Base-by-base conservation (phyloP, 768 basidiomycete genomes). In the Candolleomyces aberdarensis region DNA sequence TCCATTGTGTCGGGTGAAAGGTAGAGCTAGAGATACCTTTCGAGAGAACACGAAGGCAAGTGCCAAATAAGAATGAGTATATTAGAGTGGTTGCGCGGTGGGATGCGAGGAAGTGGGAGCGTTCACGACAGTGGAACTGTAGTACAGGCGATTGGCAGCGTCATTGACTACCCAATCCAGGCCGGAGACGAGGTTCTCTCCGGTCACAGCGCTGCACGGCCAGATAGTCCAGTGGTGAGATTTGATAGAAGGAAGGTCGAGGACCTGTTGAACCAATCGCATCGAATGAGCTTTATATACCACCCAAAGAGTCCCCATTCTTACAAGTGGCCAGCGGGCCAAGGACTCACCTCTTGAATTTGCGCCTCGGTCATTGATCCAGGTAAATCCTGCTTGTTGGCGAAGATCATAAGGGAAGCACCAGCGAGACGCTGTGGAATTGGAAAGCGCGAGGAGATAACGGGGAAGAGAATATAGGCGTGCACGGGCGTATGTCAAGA, bases 321-420 rank as follows among this genome's bases (percentile, higher is more conserved):
- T 26, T 26, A 26, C 26, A 26, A 26, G 26, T 26, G 26, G 26
- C 26, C 26, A 26, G 26, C 26, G 26, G 47, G 59, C 29, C 65
- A 63, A 58, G 36, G 49, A 79, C 89, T 72, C 72, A 92, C 96
- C 70, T 92, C 82, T 62, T 86, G 81, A 65, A 98, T 97, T 76
- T 97, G 94, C 36, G 75, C 72, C 63, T 87, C 84, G 36, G 84
- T 83, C 87, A 98, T 85, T 0, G 94, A 90, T 53, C 94, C 92
- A 60, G 84, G 83, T 60, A 98, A 84, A 76, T 99, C 97, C 71
- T 97, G 96, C 75, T 99, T 99, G 76, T 99, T 99, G 31, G 97
- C 97, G 70, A 98, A 92, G 57, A 98, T 88, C 41, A 98, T 85
- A 55, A 98, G 82, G 13, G 94, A 96, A 47, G 97, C 97, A n/a